phyloP scores from a whole-genome alignment of 1,284 basidiomycete species.

The Tremellales sp. region DNA sequence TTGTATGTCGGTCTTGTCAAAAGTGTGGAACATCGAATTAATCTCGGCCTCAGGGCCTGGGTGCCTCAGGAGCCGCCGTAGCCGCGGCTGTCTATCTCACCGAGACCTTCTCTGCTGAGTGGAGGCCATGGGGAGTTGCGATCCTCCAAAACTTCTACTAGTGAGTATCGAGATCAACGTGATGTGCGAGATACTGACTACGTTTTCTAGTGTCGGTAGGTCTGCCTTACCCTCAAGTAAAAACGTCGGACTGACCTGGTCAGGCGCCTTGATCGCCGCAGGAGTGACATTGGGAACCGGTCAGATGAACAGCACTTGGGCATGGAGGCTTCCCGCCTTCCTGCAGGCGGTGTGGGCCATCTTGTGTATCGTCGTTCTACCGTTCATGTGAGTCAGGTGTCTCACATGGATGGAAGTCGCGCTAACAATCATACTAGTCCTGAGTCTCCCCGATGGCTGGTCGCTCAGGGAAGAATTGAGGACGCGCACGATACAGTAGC shows the following conservation, averaged over 20 bases:
- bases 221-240: too few species aligned
- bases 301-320: slow-evolving; percentile 17
- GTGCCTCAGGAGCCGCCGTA: slow-evolving; percentile 5
- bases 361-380: slow-evolving; percentile 23
- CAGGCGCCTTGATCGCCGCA: slow-evolving; percentile 14
- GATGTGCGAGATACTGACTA: too few species aligned
- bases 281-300: slow-evolving; percentile 16
- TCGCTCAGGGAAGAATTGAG: slow-evolving; percentile 26
- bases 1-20: too few species aligned
- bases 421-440: slow-evolving; percentile 8
- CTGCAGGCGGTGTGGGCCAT: slow-evolving; percentile 50
- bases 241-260: too few species aligned
- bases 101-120: slow-evolving; percentile 14
- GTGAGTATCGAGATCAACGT: slow-evolving; percentile 1
- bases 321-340: slow-evolving; percentile 49
- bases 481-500: slow-evolving; percentile 30
- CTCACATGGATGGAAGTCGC: neutral
- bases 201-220: too few species aligned
- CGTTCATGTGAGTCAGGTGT: slow-evolving; percentile 15
- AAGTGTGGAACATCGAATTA: too few species aligned
- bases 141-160: slow-evolving; percentile 15
- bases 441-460: slow-evolving; percentile 32
- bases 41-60: too few species aligned
- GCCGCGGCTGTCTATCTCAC: slow-evolving; percentile 10
- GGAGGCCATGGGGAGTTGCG: slow-evolving; percentile 10